phyloP scores from a whole-genome alignment of 208 protist genomes.

The Herpetomonas samuelpessoai region DNA sequence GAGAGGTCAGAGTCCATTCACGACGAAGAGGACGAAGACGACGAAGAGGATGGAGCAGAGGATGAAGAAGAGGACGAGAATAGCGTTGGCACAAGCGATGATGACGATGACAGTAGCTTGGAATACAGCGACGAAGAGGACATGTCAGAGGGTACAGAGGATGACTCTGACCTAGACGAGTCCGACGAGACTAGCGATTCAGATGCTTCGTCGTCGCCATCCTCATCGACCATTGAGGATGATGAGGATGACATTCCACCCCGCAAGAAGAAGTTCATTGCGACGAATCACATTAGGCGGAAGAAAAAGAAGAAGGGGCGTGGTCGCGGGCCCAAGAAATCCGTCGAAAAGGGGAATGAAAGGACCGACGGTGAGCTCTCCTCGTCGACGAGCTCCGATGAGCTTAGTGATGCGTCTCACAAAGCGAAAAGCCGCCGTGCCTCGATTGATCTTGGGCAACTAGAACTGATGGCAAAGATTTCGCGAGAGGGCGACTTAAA shows the following conservation, averaged over 20 bases:
- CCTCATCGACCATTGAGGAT: too few relatives aligned
- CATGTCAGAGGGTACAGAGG: slow-evolving; percentile 16
- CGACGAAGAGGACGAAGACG: slow-evolving; percentile 16
- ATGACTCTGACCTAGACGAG: slow-evolving; percentile 20
- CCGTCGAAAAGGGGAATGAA: too few relatives aligned
- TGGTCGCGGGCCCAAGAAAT: too few relatives aligned
- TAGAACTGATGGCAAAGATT: slow-evolving; percentile 55
- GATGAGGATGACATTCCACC: neutral
- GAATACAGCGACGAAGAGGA: slow-evolving; percentile 16
- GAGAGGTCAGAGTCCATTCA: neutral
- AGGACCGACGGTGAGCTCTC: too few relatives aligned
- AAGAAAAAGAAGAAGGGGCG: slow-evolving; percentile 13
- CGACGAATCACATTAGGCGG: neutral
- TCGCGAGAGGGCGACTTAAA: slow-evolving; percentile 75
- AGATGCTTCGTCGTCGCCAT: too few relatives aligned
- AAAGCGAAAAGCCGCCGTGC: too few relatives aligned
- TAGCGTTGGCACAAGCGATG: slow-evolving; percentile 16
- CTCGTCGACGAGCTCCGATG: too few relatives aligned
- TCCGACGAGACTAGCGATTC: slow-evolving; percentile 16
- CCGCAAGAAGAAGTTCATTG: neutral
- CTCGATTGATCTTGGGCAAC: too few relatives aligned
- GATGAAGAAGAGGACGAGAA: slow-evolving; percentile 16
- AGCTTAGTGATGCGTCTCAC: too few relatives aligned
- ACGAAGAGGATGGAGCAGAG: slow-evolving; percentile 16
- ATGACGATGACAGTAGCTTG: slow-evolving; percentile 15